Evolutionary conservation across 768 basidiomycete genomes (phyloP).

Genomic region (Serpula lacrymans): DNA sequence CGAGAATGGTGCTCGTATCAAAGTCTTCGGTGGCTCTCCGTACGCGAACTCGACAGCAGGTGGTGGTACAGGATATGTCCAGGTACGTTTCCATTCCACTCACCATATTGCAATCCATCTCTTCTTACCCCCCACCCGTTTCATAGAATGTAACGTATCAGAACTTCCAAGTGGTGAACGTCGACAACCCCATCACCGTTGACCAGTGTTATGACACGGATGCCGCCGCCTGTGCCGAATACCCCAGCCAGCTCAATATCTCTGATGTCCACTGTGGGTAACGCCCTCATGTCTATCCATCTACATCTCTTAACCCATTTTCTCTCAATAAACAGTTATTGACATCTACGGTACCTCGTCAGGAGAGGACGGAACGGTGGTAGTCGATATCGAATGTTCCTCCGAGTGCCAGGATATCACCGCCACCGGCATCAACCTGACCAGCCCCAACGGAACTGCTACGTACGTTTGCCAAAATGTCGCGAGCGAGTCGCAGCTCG

Average conservation of each 20-base stretch:
- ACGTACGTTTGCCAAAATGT: constrained; percentile 37
- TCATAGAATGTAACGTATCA: constrained; percentile 21
- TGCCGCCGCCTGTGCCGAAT: constrained; percentile 33
- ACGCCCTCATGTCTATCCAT: not conserved
- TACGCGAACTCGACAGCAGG: constrained; percentile 35
- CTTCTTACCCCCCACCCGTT: too few relatives aligned
- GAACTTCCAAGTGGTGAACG: constrained; percentile 29
- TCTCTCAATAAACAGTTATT: constrained; percentile 20
- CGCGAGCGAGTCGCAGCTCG: constrained; percentile 25
- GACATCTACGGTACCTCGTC: constrained; percentile 43
- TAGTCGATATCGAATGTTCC: constrained; percentile 42
- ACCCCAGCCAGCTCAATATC: constrained; percentile 33
- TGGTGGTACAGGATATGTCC: constrained; percentile 41
- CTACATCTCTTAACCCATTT: not conserved
- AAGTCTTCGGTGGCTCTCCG: constrained; percentile 46
- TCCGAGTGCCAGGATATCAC: constrained; percentile 35
- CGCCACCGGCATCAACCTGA: constrained; percentile 30
- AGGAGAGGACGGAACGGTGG: constrained; percentile 33
- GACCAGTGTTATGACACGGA: constrained; percentile 38
- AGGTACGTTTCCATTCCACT: constrained; percentile 20
- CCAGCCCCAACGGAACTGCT: constrained; percentile 28
- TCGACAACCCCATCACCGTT: constrained; percentile 41
- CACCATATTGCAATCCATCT: too few relatives aligned
- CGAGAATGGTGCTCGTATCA: constrained; percentile 50
- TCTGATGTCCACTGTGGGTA: constrained; percentile 41